These are phyloP conservation scores for Salix udensis DNA, from an alignment of 345 rosid genomes.

Conservation along the genomic window DNA sequence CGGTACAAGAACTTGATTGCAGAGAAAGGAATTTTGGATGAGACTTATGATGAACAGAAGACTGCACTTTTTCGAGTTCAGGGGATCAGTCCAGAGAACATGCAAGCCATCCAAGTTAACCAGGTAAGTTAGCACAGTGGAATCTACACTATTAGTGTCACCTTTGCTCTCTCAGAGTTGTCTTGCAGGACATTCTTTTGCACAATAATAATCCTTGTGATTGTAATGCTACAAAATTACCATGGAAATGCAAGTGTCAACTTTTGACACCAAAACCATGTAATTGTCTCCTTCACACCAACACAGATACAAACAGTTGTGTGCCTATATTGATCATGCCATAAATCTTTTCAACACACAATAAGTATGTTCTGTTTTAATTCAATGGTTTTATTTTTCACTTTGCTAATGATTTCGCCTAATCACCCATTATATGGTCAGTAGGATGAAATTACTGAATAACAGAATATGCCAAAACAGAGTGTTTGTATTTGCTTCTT, in stretches of 20 bases:
- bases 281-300: neutral
- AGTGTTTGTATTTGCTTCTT: too few relatives aligned
- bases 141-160: neutral
- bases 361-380: neutral
- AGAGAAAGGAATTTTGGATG: conserved; percentile 40
- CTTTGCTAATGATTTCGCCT: neutral
- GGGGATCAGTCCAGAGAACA: conserved; percentile 53
- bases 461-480: neutral
- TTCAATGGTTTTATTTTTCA: too few relatives aligned
- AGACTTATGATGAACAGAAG: conserved; percentile 45
- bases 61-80: conserved; percentile 68
- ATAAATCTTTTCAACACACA: neutral
- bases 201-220: neutral
- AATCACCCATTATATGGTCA: neutral
- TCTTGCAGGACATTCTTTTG: conserved; percentile 2
- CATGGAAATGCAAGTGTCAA: neutral
- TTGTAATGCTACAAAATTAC: neutral
- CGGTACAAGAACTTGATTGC: conserved; percentile 45
- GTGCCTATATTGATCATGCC: neutral
- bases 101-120: conserved; percentile 88
- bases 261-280: neutral
- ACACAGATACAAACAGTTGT: neutral
- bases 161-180: neutral
- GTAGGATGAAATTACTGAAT: neutral
- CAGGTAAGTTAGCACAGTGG: conserved; percentile 40